phyloP scores from a whole-genome alignment of 140 eudicot genomes.

The Flaveria floridana region DNA sequence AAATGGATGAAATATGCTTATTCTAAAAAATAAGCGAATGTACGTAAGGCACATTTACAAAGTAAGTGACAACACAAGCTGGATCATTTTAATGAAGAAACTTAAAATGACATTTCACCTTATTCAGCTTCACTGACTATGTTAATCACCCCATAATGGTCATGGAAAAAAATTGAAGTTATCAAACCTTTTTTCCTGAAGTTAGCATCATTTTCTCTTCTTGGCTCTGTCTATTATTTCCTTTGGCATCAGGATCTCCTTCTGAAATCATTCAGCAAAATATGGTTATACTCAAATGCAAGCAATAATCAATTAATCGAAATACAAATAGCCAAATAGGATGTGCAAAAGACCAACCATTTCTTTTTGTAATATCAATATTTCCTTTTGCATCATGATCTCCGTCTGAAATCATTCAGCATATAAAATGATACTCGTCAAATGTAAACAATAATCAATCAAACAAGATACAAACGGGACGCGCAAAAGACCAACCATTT shows the following conservation, averaged over 20 bases:
- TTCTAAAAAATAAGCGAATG: neutral
- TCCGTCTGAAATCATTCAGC: conserved; percentile 39
- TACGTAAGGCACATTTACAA: neutral
- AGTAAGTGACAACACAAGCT: neutral
- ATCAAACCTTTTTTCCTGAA: conserved; percentile 43
- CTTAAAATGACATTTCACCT: neutral
- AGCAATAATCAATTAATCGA: neutral
- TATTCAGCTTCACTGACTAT: conserved; percentile 17
- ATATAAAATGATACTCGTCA: conserved; percentile 3
- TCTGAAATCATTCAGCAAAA: conserved; percentile 34
- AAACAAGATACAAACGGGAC: conserved; percentile 8
- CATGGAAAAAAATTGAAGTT: neutral
- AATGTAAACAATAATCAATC: neutral
- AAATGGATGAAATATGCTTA: neutral
- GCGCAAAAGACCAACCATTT: conserved; percentile 48
- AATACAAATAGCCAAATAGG: conserved; percentile 21
- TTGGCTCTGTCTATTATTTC: conserved; percentile 27
- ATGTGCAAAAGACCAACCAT: conserved; percentile 46
- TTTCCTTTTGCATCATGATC: conserved; percentile 33
- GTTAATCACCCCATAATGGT: neutral
- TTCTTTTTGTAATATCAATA: conserved; percentile 31
- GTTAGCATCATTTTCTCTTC: conserved; percentile 29
- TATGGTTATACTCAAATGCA: neutral
- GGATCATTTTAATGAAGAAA: neutral
- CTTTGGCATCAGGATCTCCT: conserved; percentile 34